Conservation (phyloP, 345 rosid genomes). For the Salix suchowensis region DNA sequence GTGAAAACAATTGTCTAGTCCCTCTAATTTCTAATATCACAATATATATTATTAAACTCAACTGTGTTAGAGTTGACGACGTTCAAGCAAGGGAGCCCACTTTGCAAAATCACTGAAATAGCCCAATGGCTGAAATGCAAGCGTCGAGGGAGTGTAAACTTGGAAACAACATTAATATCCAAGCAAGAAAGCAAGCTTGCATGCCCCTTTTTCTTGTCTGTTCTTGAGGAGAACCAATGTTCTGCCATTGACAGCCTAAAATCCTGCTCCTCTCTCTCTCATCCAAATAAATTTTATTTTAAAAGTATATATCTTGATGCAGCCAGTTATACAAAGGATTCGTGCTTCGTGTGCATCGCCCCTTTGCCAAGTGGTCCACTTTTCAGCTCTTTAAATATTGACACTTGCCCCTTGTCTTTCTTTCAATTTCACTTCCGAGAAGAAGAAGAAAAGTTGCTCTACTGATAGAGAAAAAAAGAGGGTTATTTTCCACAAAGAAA, state of each 20-base stretch:
- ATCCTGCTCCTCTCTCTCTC: background rate
- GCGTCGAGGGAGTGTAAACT: background rate
- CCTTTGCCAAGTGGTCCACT: conserved; percentile 18
- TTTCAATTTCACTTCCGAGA: background rate
- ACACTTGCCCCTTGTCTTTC: conserved; percentile 33
- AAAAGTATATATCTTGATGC: no score
- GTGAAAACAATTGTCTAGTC: no score
- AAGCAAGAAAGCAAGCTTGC: background rate
- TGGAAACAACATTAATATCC: background rate
- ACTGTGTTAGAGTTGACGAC: background rate
- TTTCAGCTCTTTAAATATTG: conserved; percentile 10
- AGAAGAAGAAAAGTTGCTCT: background rate
- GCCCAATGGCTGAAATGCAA: background rate
- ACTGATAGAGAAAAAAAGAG: background rate
- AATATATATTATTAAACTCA: no score
- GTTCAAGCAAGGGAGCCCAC: background rate
- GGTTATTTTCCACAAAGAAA: conserved; percentile 1
- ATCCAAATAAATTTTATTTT: background rate
- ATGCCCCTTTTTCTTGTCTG: background rate
- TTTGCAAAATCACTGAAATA: background rate
- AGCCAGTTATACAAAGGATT: background rate
- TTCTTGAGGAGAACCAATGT: background rate
- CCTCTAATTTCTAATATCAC: no score
- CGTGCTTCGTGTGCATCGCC: conserved; percentile 52
- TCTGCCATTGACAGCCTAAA: background rate